phyloP scores from a whole-genome alignment of 106 monocot species.

The Gastrodia elata region DNA sequence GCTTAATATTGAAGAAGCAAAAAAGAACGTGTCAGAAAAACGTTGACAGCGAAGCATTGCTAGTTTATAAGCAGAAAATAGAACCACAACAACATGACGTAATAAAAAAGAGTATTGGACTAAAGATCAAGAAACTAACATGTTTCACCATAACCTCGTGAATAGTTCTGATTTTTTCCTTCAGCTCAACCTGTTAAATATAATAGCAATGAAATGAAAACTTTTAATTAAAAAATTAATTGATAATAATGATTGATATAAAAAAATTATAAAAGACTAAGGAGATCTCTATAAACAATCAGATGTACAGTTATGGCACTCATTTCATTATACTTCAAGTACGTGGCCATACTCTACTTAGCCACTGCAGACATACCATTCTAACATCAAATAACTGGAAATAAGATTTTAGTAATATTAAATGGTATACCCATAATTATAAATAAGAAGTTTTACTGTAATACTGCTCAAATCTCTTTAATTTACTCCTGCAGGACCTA shows the following conservation, averaged over 20 bases:
- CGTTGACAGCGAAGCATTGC: background rate
- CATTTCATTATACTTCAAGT: background rate
- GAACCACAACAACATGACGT: background rate
- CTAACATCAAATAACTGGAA: no score
- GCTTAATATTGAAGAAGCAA: background rate
- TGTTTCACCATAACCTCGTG: conserved; percentile 57
- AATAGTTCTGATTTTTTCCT: conserved; percentile 33
- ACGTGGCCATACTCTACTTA: background rate
- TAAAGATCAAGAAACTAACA: conserved; percentile 31
- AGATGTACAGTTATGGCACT: background rate
- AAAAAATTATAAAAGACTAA: background rate
- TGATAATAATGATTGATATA: background rate
- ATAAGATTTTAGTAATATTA: no score
- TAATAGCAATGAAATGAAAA: background rate
- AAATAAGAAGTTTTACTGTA: no score
- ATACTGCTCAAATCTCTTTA: no score
- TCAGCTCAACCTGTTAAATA: conserved; percentile 55
- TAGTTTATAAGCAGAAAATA: background rate
- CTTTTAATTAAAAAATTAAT: background rate
- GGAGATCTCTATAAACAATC: background rate
- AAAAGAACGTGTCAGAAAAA: background rate
- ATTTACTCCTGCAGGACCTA: no score
- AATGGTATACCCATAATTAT: no score
- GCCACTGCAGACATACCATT: no score
- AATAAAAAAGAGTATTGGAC: background rate